Evolutionary conservation across 2,329 filamentous ascomycete species (phyloP).

Genomic region (Penicillium palitans): DNA sequence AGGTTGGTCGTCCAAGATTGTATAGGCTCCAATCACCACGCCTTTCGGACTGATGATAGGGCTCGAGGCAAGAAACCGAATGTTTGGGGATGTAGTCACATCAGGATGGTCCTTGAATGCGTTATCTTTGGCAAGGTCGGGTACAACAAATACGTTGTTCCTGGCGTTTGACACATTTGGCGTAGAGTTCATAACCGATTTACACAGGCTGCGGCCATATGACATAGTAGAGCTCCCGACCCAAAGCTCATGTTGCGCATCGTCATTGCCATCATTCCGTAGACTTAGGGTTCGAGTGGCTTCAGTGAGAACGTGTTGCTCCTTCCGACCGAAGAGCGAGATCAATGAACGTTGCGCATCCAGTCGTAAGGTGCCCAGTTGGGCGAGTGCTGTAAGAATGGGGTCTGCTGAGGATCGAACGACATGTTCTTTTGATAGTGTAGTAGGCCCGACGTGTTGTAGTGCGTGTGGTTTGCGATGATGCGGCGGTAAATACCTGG

Average conservation of each 20-base stretch:
- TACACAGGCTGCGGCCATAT: conserved; percentile 18
- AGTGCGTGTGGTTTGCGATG: background rate
- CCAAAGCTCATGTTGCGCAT: conserved; percentile 11
- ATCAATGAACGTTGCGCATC: conserved; percentile 26
- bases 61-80: conserved; percentile 55
- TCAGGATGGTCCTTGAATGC: conserved; percentile 34
- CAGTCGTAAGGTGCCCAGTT: conserved; percentile 29
- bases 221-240: conserved; percentile 19
- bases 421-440: background rate
- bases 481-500: conserved; percentile 11
- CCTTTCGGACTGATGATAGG: conserved; percentile 58
- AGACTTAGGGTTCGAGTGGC: conserved; percentile 25
- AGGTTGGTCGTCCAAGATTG: conserved; percentile 57
- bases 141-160: conserved; percentile 24
- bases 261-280: conserved; percentile 11
- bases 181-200: conserved; percentile 1
- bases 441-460: conserved; percentile 4
- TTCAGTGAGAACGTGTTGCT: conserved; percentile 31
- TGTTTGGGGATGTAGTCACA: conserved; percentile 28
- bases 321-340: conserved; percentile 28
- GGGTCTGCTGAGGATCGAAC: conserved; percentile 18
- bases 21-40: conserved; percentile 58
- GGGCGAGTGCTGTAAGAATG: conserved; percentile 29
- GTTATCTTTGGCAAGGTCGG: conserved; percentile 35
- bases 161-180: background rate